These are phyloP conservation scores for Madurella fahalii DNA, from an alignment of 2,329 filamentous ascomycete genomes.

Conservation along the genomic window DNA sequence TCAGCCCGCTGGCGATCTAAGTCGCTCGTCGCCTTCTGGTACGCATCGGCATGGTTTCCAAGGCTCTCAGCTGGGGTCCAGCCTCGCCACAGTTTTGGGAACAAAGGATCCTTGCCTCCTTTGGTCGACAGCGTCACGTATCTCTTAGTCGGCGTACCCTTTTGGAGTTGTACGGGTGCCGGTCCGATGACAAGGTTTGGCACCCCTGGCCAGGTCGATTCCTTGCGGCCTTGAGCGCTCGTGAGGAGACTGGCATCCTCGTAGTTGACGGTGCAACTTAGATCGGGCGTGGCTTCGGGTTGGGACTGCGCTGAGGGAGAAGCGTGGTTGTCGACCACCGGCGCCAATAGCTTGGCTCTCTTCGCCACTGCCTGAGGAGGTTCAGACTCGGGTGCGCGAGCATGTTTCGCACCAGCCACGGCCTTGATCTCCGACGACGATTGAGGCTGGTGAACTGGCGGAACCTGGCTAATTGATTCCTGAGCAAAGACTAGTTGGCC, in stretches of 20 bases:
- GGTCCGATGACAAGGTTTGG: conserved; percentile 22
- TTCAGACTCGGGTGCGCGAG: conserved; percentile 10
- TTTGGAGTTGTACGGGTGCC: conserved; percentile 21
- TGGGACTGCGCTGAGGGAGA: conserved; percentile 1
- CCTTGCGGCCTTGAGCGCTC: conserved; percentile 2
- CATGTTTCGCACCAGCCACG: conserved; percentile 14
- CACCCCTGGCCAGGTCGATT: conserved; percentile 17
- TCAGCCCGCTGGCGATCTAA: conserved; percentile 23
- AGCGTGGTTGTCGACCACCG: neutral
- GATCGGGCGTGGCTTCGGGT: neutral
- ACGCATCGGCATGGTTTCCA: conserved; percentile 22
- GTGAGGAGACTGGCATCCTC: conserved; percentile 12
- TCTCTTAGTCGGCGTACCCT: conserved; percentile 23
- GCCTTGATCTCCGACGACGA: neutral
- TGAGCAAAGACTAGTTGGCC: conserved; percentile 4
- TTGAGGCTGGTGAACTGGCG: conserved; percentile 4
- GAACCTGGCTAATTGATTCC: conserved; percentile 5
- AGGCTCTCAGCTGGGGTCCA: conserved; percentile 25
- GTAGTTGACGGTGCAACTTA: conserved; percentile 12
- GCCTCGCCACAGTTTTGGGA: conserved; percentile 17
- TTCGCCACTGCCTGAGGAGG: conserved; percentile 14
- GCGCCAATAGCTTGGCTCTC: conserved; percentile 16
- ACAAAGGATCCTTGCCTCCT: conserved; percentile 22
- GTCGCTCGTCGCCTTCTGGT: conserved; percentile 19
- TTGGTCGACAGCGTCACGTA: conserved; percentile 24